Evolutionary conservation across 2,329 filamentous ascomycete species (phyloP).

Genomic region (Thermomyces lanuginosus): DNA sequence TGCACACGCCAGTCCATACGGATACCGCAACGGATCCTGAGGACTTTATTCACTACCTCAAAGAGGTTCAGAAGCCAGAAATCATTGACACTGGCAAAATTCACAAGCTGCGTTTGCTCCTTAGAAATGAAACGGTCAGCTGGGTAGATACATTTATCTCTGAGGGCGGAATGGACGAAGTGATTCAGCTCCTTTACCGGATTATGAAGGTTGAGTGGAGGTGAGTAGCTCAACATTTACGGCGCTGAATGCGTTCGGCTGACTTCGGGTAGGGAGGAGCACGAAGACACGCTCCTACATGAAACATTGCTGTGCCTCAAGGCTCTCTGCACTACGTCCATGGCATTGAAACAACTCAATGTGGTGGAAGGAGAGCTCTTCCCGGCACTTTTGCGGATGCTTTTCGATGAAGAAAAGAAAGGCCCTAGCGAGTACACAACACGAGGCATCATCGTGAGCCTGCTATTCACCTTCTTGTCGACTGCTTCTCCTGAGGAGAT

Average conservation of each 20-base stretch:
- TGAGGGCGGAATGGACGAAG: conserved; percentile 81
- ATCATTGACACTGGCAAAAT: conserved; percentile 84
- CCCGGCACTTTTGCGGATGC: conserved; percentile 67
- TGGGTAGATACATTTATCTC: conserved; percentile 91
- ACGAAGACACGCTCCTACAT: conserved; percentile 83
- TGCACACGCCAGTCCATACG: conserved; percentile 48
- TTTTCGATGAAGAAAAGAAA: conserved; percentile 97
- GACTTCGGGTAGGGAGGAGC: conserved; percentile 53
- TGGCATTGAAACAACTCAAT: conserved; percentile 66
- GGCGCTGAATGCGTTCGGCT: not conserved
- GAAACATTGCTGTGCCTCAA: conserved; percentile 88
- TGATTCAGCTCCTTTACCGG: conserved; percentile 71
- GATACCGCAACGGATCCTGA: conserved; percentile 59
- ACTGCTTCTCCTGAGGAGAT: conserved; percentile 46
- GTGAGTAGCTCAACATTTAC: conserved; percentile 33
- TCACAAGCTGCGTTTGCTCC: conserved; percentile 74
- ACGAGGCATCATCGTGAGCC: conserved; percentile 70
- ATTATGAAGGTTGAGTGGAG: conserved; percentile 95
- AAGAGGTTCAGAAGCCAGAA: conserved; percentile 64
- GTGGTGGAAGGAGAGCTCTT: conserved; percentile 69
- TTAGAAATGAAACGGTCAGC: conserved; percentile 85
- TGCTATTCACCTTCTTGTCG: conserved; percentile 78
- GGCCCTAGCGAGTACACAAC: conserved; percentile 94
- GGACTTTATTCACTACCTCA: conserved; percentile 75
- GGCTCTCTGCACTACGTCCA: conserved; percentile 77